These are phyloP conservation scores for Pholiota conissans DNA, from an alignment of 768 basidiomycete genomes.

Conservation along the genomic window DNA sequence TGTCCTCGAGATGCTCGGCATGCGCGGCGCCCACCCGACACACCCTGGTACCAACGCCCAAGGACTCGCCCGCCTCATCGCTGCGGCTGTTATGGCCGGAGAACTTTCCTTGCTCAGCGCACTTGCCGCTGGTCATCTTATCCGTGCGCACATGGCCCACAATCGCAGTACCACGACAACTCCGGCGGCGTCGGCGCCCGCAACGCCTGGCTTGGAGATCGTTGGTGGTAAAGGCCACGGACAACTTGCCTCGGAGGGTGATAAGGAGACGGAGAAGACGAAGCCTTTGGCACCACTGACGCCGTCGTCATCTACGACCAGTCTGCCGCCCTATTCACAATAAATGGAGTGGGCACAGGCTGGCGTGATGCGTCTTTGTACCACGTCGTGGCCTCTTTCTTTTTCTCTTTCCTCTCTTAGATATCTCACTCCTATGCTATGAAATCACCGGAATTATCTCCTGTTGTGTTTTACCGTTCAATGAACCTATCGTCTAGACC, in stretches of 20 bases:
- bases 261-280: background rate
- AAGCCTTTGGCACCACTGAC: constrained; percentile 10
- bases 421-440: no score
- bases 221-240: background rate
- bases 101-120: constrained; percentile 91
- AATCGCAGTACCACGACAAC: constrained; percentile 76
- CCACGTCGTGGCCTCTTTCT: no score
- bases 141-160: constrained; percentile 90
- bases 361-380: background rate
- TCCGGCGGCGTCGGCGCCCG: constrained; percentile 62
- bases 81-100: constrained; percentile 95
- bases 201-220: constrained; percentile 46
- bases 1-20: constrained; percentile 91
- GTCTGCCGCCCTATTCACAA: constrained; percentile 18
- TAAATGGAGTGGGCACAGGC: constrained; percentile 9
- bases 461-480: no score
- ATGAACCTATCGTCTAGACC: no score
- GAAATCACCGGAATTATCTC: no score
- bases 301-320: constrained; percentile 17
- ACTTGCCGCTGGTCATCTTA: constrained; percentile 92
- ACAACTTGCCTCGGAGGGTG: constrained; percentile 1
- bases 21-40: constrained; percentile 86
- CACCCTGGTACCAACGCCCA: constrained; percentile 90
- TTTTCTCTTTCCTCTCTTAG: no score
- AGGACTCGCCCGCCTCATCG: constrained; percentile 85